Conservation (phyloP, 73 alveolate species). For the Tetrahymena thermophila region DNA sequence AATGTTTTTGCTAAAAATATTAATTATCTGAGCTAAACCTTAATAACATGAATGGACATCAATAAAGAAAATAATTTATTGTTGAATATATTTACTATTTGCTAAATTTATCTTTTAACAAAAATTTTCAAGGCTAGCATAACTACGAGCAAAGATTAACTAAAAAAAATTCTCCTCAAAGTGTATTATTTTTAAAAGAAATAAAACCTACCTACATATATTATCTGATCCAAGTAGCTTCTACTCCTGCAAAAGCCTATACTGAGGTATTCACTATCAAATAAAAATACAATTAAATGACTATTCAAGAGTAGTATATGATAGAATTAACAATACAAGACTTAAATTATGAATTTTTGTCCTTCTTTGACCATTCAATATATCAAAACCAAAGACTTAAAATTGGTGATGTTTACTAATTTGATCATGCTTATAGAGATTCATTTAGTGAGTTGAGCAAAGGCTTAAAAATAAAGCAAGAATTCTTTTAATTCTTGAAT, state of each 20-base stretch:
- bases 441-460: background rate
- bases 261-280: background rate
- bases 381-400: background rate
- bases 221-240: background rate
- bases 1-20: background rate
- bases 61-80: background rate
- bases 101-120: background rate
- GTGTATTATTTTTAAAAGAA: background rate
- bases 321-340: background rate
- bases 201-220: background rate
- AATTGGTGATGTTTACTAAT: background rate
- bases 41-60: background rate
- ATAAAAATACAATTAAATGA: background rate
- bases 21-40: background rate
- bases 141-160: background rate
- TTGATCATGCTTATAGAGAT: background rate
- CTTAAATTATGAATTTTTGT: background rate
- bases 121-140: background rate
- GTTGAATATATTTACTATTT: background rate
- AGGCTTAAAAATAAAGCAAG: background rate
- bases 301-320: background rate
- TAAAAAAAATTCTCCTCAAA: background rate
- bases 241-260: background rate
- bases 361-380: background rate
- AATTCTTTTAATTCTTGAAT: background rate